Base-by-base conservation (phyloP, 2,329 filamentous ascomycete genomes). In the Exophiala sp. region DNA sequence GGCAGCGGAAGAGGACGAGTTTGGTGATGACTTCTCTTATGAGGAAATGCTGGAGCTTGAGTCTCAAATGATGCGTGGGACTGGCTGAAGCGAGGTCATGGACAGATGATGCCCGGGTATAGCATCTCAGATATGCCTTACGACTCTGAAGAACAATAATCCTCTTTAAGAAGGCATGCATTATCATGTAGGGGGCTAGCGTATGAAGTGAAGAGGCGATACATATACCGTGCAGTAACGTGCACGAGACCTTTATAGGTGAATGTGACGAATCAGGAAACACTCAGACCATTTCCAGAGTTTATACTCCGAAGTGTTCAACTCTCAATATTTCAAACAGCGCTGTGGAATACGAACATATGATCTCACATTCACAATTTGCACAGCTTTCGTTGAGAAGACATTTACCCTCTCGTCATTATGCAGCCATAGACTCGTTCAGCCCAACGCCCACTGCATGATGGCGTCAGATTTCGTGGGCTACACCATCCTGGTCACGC, bases 381-480 rank as follows among this genome's bases (percentile, higher is more conserved):
- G 6, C 12, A 5, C 11, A 35, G 14, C 47, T 38, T 42, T 21
- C 12, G 4, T 24, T 38, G 41, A 36, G 24, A 16, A 12, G 29
- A 45, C 24, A 14, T n/a, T 29, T 44, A 24, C 7, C 5, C 43
- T 35, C 21, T 42, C 24, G 32, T 9, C 43, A 33, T 29, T 40
- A 52, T 56, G 48, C 14, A 29, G 14, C 16, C 2, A 52, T 56
- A 56, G 51, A n/a, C 3, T 44, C 21, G 6, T 38, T 49, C 38
- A 29, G 4, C 24, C 24, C 24, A 29, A 5, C 3, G 35, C 16
- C 34, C 39, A 43, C 12, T 36, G 44, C 52, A 72, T 55, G 62
- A 88, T 88, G 85, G 83, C 85, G 45, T 77, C 78, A 55, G 78
- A 84, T 66, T 90, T 92, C 68, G 83, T 89, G 65, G 89, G 89